Evolutionary conservation across 306 rosid species (phyloP).

Genomic region (Canavalia ensiformis): DNA sequence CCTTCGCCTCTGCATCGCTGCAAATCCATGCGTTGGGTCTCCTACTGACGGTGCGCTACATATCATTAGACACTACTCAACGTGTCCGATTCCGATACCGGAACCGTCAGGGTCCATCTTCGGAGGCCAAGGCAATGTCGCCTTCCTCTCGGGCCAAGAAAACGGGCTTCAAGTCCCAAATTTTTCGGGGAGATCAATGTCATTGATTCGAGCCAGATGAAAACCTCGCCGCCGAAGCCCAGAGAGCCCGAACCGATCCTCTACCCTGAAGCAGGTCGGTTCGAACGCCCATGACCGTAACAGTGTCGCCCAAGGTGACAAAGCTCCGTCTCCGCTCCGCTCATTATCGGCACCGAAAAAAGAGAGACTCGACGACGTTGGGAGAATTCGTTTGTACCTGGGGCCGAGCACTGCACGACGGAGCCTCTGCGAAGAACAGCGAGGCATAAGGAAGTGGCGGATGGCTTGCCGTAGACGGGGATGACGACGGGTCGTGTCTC

Average conservation of each 20-base stretch:
- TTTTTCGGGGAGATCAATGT: constrained; percentile 92
- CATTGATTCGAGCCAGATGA: constrained; percentile 70
- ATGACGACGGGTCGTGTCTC: constrained; percentile 68
- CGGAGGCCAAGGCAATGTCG: constrained; percentile 64
- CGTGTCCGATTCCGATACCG: constrained; percentile 50
- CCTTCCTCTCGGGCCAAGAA: constrained; percentile 95
- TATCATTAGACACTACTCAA: background rate
- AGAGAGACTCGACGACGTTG: constrained; percentile 72
- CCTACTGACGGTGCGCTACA: constrained; percentile 21
- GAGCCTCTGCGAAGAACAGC: constrained; percentile 49
- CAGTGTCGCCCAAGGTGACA: constrained; percentile 46
- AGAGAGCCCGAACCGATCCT: constrained; percentile 49
- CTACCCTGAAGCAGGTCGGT: constrained; percentile 78
- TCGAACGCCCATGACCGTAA: constrained; percentile 49
- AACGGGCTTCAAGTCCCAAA: constrained; percentile 88
- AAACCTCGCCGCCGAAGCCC: constrained; percentile 51
- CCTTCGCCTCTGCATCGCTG: constrained; percentile 24
- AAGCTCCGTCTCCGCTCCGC: constrained; percentile 46
- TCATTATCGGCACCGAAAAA: too few species aligned
- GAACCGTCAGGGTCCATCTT: constrained; percentile 27
- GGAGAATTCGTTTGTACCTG: constrained; percentile 47
- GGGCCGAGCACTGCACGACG: constrained; percentile 46
- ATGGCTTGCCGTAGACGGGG: constrained; percentile 69
- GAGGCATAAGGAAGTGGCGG: constrained; percentile 74
- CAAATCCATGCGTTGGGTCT: constrained; percentile 41